phyloP scores from a whole-genome alignment of 1,284 basidiomycete species.

The Xerocomus nothofagi region DNA sequence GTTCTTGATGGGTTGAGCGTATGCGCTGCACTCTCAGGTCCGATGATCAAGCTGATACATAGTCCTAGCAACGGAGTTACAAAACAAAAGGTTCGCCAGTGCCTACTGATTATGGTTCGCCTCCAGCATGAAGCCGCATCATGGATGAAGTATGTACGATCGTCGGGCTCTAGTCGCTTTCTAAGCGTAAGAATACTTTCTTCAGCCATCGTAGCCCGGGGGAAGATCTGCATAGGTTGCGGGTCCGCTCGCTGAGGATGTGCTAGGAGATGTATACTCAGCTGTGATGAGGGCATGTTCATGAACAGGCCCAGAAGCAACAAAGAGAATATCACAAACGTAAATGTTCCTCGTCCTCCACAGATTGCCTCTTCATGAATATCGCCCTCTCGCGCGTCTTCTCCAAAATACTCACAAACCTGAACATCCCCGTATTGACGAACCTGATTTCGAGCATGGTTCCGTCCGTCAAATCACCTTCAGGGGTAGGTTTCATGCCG shows the following conservation, averaged over 20 bases:
- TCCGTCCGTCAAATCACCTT: slow-evolving; percentile 62
- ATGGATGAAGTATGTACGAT: not conserved
- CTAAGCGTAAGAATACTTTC: not conserved
- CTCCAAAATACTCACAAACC: slow-evolving; percentile 68
- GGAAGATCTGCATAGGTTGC: slow-evolving; percentile 53
- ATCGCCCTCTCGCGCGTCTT: slow-evolving; percentile 73
- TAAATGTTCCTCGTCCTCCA: slow-evolving; percentile 58
- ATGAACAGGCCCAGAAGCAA: slow-evolving; percentile 7
- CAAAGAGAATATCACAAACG: slow-evolving; percentile 49
- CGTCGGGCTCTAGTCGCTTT: not conserved
- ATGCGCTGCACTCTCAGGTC: not conserved
- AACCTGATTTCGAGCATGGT: slow-evolving; percentile 67
- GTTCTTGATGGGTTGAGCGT: not conserved
- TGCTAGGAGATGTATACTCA: slow-evolving; percentile 53
- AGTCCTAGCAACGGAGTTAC: not conserved
- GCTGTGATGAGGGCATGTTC: slow-evolving; percentile 39
- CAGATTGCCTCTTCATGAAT: slow-evolving; percentile 66
- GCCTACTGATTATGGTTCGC: not conserved
- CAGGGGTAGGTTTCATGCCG: slow-evolving; percentile 62
- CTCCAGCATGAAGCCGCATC: not conserved
- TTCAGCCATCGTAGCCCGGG: slow-evolving; percentile 59
- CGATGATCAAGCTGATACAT: not conserved
- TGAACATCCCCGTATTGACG: slow-evolving; percentile 66
- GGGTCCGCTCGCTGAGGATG: slow-evolving; percentile 39
- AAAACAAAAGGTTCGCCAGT: not conserved